phyloP scores from a whole-genome alignment of 176 grass and related monocot species.

The Cocos nucifera region DNA sequence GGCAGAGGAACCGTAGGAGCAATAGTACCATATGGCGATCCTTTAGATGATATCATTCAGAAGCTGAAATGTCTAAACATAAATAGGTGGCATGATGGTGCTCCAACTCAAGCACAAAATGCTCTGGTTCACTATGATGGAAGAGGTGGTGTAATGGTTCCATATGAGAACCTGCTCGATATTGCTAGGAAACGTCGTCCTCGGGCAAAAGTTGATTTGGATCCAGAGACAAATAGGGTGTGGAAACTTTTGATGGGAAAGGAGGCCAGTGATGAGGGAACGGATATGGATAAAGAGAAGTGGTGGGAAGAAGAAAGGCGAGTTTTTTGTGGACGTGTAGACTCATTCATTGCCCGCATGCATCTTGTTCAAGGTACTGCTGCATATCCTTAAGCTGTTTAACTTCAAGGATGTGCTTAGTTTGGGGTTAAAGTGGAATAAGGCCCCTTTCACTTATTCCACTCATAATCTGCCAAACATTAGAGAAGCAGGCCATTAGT shows the following conservation, averaged over 20 bases:
- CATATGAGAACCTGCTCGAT: conserved; percentile 25
- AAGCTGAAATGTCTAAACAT: conserved; percentile 47
- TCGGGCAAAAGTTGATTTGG: conserved; percentile 57
- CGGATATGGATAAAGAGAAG: conserved; percentile 57
- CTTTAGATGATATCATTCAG: conserved; percentile 40
- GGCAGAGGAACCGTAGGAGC: conserved; percentile 6
- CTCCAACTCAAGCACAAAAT: conserved; percentile 16
- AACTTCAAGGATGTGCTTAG: too few species aligned
- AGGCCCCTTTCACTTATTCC: too few species aligned
- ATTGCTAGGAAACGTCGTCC: conserved; percentile 43
- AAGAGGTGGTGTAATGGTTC: conserved; percentile 42
- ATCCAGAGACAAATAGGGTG: conserved; percentile 59
- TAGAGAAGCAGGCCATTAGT: too few species aligned
- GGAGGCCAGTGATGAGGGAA: conserved; percentile 37
- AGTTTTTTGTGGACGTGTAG: conserved; percentile 57
- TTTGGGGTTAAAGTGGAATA: too few species aligned
- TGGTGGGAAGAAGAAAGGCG: conserved; percentile 75
- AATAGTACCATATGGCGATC: conserved; percentile 20
- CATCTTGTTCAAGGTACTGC: conserved; percentile 86
- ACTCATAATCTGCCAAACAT: too few species aligned
- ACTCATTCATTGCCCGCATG: conserved; percentile 91
- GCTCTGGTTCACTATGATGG: conserved; percentile 44
- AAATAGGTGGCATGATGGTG: conserved; percentile 8
- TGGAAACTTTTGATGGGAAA: conserved; percentile 81
- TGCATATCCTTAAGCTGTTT: too few species aligned